phyloP scores from a whole-genome alignment of 768 basidiomycete species.

The Russula sp. region DNA sequence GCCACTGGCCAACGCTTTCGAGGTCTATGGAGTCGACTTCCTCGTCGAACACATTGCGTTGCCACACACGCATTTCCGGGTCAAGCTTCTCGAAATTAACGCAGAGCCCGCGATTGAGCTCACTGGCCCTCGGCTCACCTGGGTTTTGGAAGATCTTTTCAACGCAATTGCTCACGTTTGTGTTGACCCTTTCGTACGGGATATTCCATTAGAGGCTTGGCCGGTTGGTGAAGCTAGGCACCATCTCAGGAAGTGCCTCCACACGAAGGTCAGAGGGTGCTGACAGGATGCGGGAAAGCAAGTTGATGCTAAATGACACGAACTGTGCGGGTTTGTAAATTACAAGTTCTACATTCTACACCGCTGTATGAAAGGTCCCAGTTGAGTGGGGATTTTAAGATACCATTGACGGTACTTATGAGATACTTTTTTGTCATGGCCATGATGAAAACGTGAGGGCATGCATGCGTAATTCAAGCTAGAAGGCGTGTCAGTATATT shows the following conservation, averaged over 20 bases:
- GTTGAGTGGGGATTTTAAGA: constrained; percentile 14
- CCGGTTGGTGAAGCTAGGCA: constrained; percentile 43
- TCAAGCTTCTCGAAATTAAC: constrained; percentile 85
- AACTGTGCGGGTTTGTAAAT: neutral
- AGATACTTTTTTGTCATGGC: neutral
- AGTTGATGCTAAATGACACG: constrained; percentile 7
- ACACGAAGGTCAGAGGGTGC: constrained; percentile 39
- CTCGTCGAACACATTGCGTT: constrained; percentile 47
- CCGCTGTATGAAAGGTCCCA: constrained; percentile 8
- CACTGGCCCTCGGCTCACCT: constrained; percentile 74
- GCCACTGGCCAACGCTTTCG: constrained; percentile 88
- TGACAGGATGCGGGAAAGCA: neutral
- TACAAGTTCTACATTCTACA: constrained; percentile 15
- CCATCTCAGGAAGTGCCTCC: constrained; percentile 62
- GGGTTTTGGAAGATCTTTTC: constrained; percentile 80
- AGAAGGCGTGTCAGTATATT: constrained; percentile 90
- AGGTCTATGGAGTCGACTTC: constrained; percentile 93
- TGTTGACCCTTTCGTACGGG: constrained; percentile 57
- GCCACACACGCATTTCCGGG: constrained; percentile 31
- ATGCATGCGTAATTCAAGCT: constrained; percentile 33
- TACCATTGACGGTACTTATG: constrained; percentile 8
- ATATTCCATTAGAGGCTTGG: constrained; percentile 32
- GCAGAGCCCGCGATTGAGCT: constrained; percentile 94
- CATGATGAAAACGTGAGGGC: neutral
- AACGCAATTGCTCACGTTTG: constrained; percentile 57